Evolutionary conservation across 495 filamentous ascomycete genomes (phyloP).

Genomic region (Echria macrotheca): DNA sequence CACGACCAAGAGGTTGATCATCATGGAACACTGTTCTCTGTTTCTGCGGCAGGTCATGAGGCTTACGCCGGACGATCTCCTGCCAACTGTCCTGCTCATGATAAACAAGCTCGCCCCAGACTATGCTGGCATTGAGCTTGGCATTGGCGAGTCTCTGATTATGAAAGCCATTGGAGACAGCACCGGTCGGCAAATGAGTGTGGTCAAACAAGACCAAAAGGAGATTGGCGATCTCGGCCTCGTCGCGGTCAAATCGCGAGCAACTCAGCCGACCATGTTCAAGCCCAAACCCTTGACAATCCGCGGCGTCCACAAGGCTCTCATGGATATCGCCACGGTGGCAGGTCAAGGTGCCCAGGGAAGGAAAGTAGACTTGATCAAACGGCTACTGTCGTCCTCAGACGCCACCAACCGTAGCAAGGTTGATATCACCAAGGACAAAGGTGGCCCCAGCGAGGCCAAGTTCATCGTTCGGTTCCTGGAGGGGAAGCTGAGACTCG

Average conservation of each 20-base stretch:
- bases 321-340: constrained; percentile 82
- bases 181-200: constrained; percentile 76
- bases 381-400: constrained; percentile 84
- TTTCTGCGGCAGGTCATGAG: constrained; percentile 91
- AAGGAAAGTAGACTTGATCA: constrained; percentile 89
- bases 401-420: constrained; percentile 64
- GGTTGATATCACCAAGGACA: constrained; percentile 85
- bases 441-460: constrained; percentile 89
- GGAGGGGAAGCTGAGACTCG: constrained; percentile 88
- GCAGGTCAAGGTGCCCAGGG: constrained; percentile 83
- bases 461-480: constrained; percentile 90
- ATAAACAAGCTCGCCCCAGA: constrained; percentile 96
- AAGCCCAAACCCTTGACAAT: constrained; percentile 90
- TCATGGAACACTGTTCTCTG: constrained; percentile 78
- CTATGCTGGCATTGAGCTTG: constrained; percentile 91
- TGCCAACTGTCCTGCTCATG: constrained; percentile 88
- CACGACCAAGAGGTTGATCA: constrained; percentile 84
- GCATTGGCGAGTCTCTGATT: constrained; percentile 93
- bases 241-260: constrained; percentile 89
- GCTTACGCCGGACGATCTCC: constrained; percentile 80
- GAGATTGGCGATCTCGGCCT: constrained; percentile 93
- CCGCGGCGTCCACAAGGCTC: constrained; percentile 75
- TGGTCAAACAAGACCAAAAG: constrained; percentile 91
- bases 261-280: constrained; percentile 94
- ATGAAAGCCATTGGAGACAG: constrained; percentile 97